Evolutionary conservation across 805 yeast species (phyloP), one percentile per base, ranked within the genome.

Genomic region (Candida orba): DNA sequence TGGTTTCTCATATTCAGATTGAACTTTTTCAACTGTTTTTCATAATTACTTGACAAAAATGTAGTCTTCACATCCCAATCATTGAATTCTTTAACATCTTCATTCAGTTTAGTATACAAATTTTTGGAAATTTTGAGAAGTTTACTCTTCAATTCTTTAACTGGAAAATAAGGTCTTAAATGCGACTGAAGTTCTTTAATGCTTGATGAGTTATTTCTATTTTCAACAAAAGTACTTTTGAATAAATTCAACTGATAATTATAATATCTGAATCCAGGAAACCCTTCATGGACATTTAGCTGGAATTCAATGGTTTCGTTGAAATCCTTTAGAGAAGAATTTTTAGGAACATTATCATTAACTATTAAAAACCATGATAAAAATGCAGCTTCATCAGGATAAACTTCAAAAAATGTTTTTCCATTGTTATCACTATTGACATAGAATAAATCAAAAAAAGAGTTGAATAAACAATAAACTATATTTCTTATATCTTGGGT

Each of bases 11-110:
- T 41, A 40, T 8, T 23, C 12, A 14, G 23, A 10, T 17, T 40
- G 37, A 22, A 42, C 12, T 8, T 40, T 36, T 40, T 38, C 4
- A 43, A 8, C 10, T 24, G 8, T 3, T 24, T 18, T 8, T 36
- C 39, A 36, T 48, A 42, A 24, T 46, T 50, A n/a, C 46, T 40
- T 7, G 50, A 50, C 24, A 50, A 33, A 18, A 36, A 45, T 20
- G 49, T 32, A 3, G 13, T 22, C 4, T 41, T 32, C 18, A 46
- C 17, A 29, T 40, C 30, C 46, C 41, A 41, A 3, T 27, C 35
- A 20, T 42, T 40, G 4, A 43, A 13, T 4, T 34, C 27, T 6
- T 24, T 20, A 7, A 49, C 32, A 10, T 34, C 36, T 15, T 44
- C 40, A 8, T 47, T n/a, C 3, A 43, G 8, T 31, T 49, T 49